Evolutionary conservation across 129 eudicot species (phyloP).

Genomic region (Gnaphalium uliginosum): DNA sequence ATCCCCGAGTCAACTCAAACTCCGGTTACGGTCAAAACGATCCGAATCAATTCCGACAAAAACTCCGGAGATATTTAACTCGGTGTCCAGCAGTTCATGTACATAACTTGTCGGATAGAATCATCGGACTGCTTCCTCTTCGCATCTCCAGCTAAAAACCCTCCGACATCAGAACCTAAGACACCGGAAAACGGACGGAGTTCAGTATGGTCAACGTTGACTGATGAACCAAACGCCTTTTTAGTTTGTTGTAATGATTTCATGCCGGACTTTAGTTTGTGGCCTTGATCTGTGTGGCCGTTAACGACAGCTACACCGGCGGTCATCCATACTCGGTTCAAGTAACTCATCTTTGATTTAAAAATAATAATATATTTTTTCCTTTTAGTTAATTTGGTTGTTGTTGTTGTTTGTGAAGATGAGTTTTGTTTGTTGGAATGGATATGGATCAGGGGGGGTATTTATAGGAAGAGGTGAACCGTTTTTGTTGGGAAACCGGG

Average conservation of each 20-base stretch:
- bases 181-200: conserved; percentile 45
- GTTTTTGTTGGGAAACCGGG: neutral
- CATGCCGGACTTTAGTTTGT: conserved; percentile 40
- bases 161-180: conserved; percentile 38
- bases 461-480: neutral
- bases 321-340: conserved; percentile 47
- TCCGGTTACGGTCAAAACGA: neutral
- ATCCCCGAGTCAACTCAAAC: neutral
- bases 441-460: neutral
- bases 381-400: too few relatives aligned
- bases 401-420: neutral
- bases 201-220: conserved; percentile 35
- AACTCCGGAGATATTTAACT: conserved; percentile 13
- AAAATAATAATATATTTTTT: too few relatives aligned
- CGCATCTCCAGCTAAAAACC: conserved; percentile 31
- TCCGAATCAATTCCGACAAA: neutral
- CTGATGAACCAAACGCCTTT: conserved; percentile 26
- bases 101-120: conserved; percentile 53
- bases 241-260: conserved; percentile 40
- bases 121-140: conserved; percentile 39
- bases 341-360: conserved; percentile 37
- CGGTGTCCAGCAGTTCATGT: conserved; percentile 56
- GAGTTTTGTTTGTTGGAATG: neutral
- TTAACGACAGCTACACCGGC: conserved; percentile 38
- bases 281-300: conserved; percentile 49